phyloP scores from a whole-genome alignment of 2,329 filamentous ascomycete genomes.

The Escovopsis sp. region DNA sequence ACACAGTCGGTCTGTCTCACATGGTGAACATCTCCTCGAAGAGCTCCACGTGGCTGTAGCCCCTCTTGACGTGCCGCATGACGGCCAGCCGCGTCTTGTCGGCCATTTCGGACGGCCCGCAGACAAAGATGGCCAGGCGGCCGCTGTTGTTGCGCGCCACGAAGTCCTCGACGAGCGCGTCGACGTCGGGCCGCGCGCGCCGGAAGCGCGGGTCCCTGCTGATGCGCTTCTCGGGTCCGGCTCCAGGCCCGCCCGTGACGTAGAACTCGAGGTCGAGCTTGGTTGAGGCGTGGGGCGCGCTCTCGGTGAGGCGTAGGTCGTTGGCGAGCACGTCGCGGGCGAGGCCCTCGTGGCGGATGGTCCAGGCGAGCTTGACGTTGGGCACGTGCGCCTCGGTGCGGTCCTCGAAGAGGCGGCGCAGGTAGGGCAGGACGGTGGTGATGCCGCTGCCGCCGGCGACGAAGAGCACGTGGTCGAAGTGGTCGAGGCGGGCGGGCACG shows the following conservation, averaged over 20 bases:
- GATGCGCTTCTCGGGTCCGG: background rate
- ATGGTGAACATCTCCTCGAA: conserved; percentile 7
- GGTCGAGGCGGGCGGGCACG: conserved; percentile 13
- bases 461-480: conserved; percentile 19
- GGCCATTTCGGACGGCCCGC: conserved; percentile 21
- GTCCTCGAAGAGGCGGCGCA: conserved; percentile 12
- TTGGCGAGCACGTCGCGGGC: conserved; percentile 14
- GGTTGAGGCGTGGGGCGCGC: conserved; percentile 1
- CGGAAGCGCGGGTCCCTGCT: conserved; percentile 4
- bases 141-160: conserved; percentile 7
- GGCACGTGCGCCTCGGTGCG: conserved; percentile 3
- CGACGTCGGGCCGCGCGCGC: conserved; percentile 13
- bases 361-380: conserved; percentile 17
- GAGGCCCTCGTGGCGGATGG: conserved; percentile 16
- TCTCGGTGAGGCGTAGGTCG: conserved; percentile 11
- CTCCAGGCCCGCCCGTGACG: conserved; percentile 9
- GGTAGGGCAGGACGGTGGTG: conserved; percentile 18
- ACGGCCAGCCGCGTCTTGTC: conserved; percentile 19
- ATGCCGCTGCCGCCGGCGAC: conserved; percentile 23
- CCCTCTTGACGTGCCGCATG: conserved; percentile 2
- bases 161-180: conserved; percentile 14
- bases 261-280: conserved; percentile 15
- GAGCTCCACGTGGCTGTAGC: conserved; percentile 3
- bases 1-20: too few relatives aligned
- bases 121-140: conserved; percentile 19